These are phyloP conservation scores for Nicotiana knightiana DNA, from an alignment of 257 asterid genomes.

Conservation along the genomic window DNA sequence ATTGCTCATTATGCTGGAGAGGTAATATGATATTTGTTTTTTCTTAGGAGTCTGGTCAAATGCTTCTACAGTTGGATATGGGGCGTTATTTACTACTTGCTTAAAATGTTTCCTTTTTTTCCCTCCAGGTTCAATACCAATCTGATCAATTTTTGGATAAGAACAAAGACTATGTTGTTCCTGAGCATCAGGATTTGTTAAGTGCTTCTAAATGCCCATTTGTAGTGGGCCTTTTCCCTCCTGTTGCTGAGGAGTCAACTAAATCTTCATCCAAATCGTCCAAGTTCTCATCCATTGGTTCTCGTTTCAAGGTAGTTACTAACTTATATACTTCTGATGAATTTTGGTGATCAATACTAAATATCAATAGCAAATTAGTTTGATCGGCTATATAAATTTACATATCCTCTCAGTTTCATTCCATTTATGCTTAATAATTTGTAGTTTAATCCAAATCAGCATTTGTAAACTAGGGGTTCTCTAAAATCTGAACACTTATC, in stretches of 20 bases:
- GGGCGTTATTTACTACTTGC: constrained; percentile 1
- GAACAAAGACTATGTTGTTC: constrained; percentile 94
- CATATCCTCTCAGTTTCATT: neutral
- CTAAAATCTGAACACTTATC: neutral
- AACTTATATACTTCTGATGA: constrained; percentile 1
- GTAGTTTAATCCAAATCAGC: neutral
- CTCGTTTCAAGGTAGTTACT: constrained; percentile 74
- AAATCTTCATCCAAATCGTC: constrained; percentile 86
- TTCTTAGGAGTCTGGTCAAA: neutral
- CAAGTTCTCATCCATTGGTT: constrained; percentile 93
- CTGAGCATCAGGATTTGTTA: constrained; percentile 93
- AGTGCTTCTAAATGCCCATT: constrained; percentile 75
- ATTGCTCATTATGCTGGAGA: constrained; percentile 98
- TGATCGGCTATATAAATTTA: neutral
- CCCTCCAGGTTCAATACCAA: constrained; percentile 74
- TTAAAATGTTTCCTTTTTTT: constrained; percentile 13
- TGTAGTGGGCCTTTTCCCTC: constrained; percentile 85
- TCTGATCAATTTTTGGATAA: constrained; percentile 95
- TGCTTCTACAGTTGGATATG: constrained; percentile 7
- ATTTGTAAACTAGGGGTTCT: neutral
- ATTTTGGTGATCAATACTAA: neutral
- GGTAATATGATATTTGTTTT: constrained; percentile 42
- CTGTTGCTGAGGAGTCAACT: constrained; percentile 62
- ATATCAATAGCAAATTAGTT: neutral
- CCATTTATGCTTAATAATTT: neutral